These are phyloP conservation scores for Nitzschia sp. DNA, from an alignment of 108 stramenopile species.

Conservation along the genomic window DNA sequence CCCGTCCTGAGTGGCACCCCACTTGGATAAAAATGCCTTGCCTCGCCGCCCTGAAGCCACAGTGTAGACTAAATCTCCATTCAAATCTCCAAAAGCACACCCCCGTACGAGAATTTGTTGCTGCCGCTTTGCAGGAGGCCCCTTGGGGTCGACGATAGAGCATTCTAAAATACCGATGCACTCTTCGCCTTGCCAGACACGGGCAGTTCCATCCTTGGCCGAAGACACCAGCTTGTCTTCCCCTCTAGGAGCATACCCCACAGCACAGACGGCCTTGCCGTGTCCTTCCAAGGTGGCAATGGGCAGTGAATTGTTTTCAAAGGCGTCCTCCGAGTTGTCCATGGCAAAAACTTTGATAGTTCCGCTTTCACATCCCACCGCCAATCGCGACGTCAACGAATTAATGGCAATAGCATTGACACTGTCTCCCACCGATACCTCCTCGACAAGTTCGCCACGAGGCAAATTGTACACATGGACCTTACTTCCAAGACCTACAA, in stretches of 20 bases:
- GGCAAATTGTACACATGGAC: slow-evolving; percentile 43
- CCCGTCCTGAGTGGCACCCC: slow-evolving; percentile 33
- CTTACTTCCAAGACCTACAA: slow-evolving; percentile 39
- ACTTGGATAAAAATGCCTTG: slow-evolving; percentile 66
- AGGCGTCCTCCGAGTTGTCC: slow-evolving; percentile 4
- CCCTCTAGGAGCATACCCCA: slow-evolving; percentile 57
- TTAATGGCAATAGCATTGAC: slow-evolving; percentile 48
- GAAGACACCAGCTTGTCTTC: slow-evolving; percentile 43
- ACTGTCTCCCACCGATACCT: slow-evolving; percentile 31
- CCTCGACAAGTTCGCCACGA: slow-evolving; percentile 16
- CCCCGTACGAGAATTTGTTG: slow-evolving; percentile 75
- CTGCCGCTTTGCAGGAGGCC: slow-evolving; percentile 58
- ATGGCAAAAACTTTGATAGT: slow-evolving; percentile 53
- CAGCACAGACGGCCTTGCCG: slow-evolving; percentile 69
- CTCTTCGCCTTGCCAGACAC: slow-evolving; percentile 55
- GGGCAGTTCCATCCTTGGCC: slow-evolving; percentile 85
- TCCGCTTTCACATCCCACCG: slow-evolving; percentile 83
- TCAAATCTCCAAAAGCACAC: slow-evolving; percentile 83
- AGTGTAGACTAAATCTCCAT: slow-evolving; percentile 68
- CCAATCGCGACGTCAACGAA: slow-evolving; percentile 49
- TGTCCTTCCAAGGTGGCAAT: slow-evolving; percentile 56
- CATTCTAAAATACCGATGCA: slow-evolving; percentile 41
- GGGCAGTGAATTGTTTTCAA: slow-evolving; percentile 20
- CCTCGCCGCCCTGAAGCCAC: slow-evolving; percentile 73
- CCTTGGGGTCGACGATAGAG: slow-evolving; percentile 50